Conservation (phyloP, 1,139 yeast species). For the Taphrina betulina region DNA sequence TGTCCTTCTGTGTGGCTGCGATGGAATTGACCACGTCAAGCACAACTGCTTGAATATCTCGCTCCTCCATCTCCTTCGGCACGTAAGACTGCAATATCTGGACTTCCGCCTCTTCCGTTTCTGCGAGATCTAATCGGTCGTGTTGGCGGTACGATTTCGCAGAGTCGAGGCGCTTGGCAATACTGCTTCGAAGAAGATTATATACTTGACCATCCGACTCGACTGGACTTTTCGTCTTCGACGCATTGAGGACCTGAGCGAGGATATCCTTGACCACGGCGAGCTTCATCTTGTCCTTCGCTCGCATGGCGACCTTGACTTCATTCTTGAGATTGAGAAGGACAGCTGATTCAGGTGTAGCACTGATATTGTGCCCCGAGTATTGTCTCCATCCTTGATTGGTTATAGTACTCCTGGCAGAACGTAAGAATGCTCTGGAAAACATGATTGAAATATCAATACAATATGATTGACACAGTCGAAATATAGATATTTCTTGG, state of each 20-base stretch:
- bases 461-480: no score
- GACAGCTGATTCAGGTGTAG: conserved; percentile 16
- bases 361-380: conserved; percentile 15
- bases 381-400: no score
- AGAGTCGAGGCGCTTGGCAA: conserved; percentile 28
- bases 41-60: conserved; percentile 19
- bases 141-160: conserved; percentile 27
- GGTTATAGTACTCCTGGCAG: no score
- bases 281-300: conserved; percentile 23
- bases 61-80: conserved; percentile 30
- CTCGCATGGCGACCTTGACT: conserved; percentile 26
- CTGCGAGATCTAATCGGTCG: conserved; percentile 31
- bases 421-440: no score
- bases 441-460: no score
- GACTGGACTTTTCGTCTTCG: conserved; percentile 29
- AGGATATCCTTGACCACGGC: conserved; percentile 27
- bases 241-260: conserved; percentile 30
- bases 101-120: conserved; percentile 28
- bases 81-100: conserved; percentile 13
- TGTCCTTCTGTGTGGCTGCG: conserved; percentile 24
- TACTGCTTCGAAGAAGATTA: conserved; percentile 22
- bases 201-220: conserved; percentile 21
- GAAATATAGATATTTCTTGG: no score
- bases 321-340: conserved; percentile 22
- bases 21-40: conserved; percentile 18